Conservation (phyloP, 2,329 filamentous ascomycete genomes). For the Alternaria metachromatica region DNA sequence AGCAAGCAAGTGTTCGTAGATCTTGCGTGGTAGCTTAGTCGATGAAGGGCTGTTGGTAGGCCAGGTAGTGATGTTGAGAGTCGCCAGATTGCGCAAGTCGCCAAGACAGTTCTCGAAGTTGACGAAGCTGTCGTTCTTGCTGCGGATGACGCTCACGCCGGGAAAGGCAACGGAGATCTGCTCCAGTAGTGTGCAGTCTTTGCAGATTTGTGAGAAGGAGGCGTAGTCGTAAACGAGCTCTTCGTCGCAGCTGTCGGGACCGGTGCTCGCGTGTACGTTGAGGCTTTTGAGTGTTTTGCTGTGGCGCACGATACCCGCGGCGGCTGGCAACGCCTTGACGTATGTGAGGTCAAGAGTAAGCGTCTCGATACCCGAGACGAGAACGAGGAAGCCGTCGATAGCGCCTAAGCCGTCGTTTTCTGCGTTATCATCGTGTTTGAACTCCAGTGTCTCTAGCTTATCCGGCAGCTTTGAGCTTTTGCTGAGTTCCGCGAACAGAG, state of each 20-base stretch:
- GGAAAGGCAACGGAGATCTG: constrained; percentile 58
- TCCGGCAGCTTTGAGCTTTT: constrained; percentile 54
- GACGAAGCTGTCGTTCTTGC: constrained; percentile 52
- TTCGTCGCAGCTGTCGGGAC: constrained; percentile 47
- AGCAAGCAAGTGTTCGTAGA: constrained; percentile 56
- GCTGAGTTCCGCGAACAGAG: constrained; percentile 56
- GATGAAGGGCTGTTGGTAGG: constrained; percentile 53
- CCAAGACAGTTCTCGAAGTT: constrained; percentile 51
- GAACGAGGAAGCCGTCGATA: constrained; percentile 56
- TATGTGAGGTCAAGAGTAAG: constrained; percentile 55
- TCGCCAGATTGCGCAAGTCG: constrained; percentile 51
- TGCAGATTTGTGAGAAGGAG: constrained; percentile 56
- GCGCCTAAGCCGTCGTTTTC: constrained; percentile 57
- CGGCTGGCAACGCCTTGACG: constrained; percentile 51
- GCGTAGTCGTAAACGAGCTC: constrained; percentile 54
- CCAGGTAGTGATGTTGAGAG: constrained; percentile 58
- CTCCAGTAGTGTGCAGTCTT: constrained; percentile 52
- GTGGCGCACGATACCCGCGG: constrained; percentile 54
- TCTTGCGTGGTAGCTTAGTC: constrained; percentile 49
- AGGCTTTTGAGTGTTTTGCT: constrained; percentile 54
- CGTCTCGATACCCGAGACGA: constrained; percentile 54
- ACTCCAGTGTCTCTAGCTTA: constrained; percentile 53
- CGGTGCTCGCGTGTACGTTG: constrained; percentile 52
- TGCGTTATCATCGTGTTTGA: constrained; percentile 57
- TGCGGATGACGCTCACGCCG: constrained; percentile 51